Evolutionary conservation across 805 yeast species (phyloP), one percentile per base, ranked within the genome.

Genomic region (Grigorovia yakushimaensis): DNA sequence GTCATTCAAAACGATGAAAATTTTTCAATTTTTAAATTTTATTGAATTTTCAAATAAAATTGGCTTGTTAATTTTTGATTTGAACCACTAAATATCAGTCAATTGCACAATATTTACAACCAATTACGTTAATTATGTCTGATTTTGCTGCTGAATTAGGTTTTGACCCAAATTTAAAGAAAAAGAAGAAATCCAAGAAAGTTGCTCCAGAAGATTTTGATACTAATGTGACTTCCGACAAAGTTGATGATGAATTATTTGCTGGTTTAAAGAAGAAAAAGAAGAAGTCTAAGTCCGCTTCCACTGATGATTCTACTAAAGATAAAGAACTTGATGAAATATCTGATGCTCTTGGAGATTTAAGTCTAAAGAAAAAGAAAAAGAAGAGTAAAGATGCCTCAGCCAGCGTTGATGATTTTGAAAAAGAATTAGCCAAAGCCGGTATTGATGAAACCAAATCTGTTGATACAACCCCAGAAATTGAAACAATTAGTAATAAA

Each of bases 381-480:
- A 87, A 87, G 82, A 81, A 80, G 78, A 65, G 77, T 50, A 62
- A 74, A 20, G 72, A 73, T 50, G 2, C 37, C 17, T 69, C 72
- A 30, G 67, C 73, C 15, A 85, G 75, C 44, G 78, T 82, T 22
- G 79, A 81, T 58, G 96, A 85, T 53, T 91, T 91, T 61, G 98
- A 91, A 57, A 82, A 84, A 62, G 86, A 86, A 61, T 74, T 91
- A 58, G 95, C 87, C 64, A 74, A 84, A 63, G 97, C 97, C 15
- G 97, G 98, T 61, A 75, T 88, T 43, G 78, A 79, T 49, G 84
- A 78, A 30, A 73, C 66, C 18, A 65, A 53, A 38, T 22, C 41
- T 39, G 52, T 55, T 45, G 66, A 52, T 60, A 55, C 62, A 20
- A 60, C 69, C 18, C 65, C 65, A 47, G 54, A 56, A 40, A 51